Evolutionary conservation across 129 eudicot genomes (phyloP).

Genomic region (Erigeron canadensis): DNA sequence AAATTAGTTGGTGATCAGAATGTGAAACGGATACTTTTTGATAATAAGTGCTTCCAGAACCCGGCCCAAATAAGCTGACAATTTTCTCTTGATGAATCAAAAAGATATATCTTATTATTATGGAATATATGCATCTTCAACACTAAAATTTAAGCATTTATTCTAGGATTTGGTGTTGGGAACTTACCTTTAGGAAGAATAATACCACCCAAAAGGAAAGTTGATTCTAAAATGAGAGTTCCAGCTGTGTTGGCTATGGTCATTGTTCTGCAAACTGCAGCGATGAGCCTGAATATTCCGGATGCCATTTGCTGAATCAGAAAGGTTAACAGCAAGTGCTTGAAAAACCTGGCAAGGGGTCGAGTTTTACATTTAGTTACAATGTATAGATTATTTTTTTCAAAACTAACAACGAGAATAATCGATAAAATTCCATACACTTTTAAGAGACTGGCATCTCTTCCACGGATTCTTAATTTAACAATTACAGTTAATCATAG

Average conservation of each 20-base stretch:
- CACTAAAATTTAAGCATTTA: not conserved
- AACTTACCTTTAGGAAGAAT: conserved; percentile 58
- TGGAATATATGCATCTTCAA: not conserved
- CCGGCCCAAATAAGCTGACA: too few relatives aligned
- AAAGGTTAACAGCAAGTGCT: conserved; percentile 64
- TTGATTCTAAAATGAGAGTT: conserved; percentile 56
- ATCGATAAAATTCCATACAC: not conserved
- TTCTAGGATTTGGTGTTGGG: not conserved
- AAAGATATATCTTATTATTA: not conserved
- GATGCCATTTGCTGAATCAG: conserved; percentile 93
- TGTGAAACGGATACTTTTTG: not conserved
- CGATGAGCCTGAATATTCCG: conserved; percentile 71
- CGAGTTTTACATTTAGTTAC: conserved; percentile 10
- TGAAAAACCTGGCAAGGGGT: conserved; percentile 65
- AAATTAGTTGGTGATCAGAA: conserved; percentile 2
- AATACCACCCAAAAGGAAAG: conserved; percentile 84
- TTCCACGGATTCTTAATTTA: too few relatives aligned
- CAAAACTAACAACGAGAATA: not conserved
- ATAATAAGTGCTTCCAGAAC: too few relatives aligned
- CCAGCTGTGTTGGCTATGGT: conserved; percentile 82
- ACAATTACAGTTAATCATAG: too few relatives aligned
- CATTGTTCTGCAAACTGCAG: conserved; percentile 74
- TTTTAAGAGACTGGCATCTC: not conserved
- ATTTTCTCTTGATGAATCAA: not conserved
- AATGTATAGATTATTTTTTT: not conserved